Conservation (phyloP, 805 yeast genomes). For the Ogataea populi-albae region DNA sequence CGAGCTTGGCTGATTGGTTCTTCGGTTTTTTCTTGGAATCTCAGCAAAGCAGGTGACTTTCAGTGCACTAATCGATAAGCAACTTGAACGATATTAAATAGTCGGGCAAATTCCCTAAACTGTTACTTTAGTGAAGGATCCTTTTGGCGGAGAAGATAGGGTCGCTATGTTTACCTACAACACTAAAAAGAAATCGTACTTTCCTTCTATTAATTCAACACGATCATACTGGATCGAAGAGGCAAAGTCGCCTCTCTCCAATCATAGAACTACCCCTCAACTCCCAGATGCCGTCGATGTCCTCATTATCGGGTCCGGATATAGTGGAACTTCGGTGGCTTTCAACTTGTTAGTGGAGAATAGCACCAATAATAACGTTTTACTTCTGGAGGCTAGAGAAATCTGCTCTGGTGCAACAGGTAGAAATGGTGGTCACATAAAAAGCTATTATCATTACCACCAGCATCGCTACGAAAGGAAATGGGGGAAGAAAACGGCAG, state of each 20-base stretch:
- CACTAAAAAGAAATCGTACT: slow-evolving; percentile 1
- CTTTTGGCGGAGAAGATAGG: too few species aligned
- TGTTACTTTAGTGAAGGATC: too few species aligned
- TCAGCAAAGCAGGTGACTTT: too few species aligned
- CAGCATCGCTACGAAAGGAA: slow-evolving; percentile 15
- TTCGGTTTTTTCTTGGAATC: too few species aligned
- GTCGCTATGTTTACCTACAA: too few species aligned
- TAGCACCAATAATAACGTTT: slow-evolving; percentile 13
- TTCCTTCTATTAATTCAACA: slow-evolving; percentile 8
- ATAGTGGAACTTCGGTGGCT: slow-evolving; percentile 42
- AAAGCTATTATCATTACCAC: slow-evolving; percentile 30
- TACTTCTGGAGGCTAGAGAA: slow-evolving; percentile 28
- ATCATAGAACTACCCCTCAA: slow-evolving; percentile 22
- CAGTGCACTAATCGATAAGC: too few species aligned
- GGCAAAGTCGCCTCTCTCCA: slow-evolving; percentile 18
- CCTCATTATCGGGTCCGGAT: slow-evolving; percentile 45
- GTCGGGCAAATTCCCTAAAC: too few species aligned
- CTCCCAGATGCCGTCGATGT: slow-evolving; percentile 39
- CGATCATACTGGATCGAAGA: slow-evolving; percentile 18
- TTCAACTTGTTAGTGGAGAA: slow-evolving; percentile 35
- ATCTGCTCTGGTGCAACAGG: slow-evolving; percentile 43
- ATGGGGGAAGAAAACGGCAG: slow-evolving; percentile 30
- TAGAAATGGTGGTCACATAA: slow-evolving; percentile 47
- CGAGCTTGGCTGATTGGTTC: too few species aligned
- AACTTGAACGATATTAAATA: too few species aligned